Evolutionary conservation across 2,329 filamentous ascomycete species (phyloP), one percentile per base, ranked within the genome.

Genomic region (Fusarium sacchari): DNA sequence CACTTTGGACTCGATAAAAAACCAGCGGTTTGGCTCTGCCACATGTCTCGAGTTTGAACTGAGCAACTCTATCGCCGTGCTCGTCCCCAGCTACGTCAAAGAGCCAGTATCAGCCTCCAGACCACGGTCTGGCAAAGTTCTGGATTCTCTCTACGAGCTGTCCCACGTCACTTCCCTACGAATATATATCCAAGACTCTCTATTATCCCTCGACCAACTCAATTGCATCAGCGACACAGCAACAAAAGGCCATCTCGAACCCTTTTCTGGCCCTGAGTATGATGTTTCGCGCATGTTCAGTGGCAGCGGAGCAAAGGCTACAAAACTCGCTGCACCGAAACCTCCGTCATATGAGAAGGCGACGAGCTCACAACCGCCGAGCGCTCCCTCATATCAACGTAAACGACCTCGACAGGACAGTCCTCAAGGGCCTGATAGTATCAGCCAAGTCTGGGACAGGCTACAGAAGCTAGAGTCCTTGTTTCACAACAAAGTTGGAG

Each of bases 201-300:
- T 61, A 24, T 30, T 68, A 6, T 67, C 63, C 13, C 39, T 42
- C 15, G 26, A 32, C 14, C 24, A 56, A 24, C 39, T 58, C 14
- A 30, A 30, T 22, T 67, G 26, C 4, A 67, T 68, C 32, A 59
- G 37, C 32, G 37, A 58, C 22, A 30, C 18, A 17, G 34, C 20
- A 22, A n/a, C 24, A 3, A 53, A 65, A 15, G 20, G 22, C 12
- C 32, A 26, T 7, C 44, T 67, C 4, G 47, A 59, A 12, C 60
- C 50, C 9, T 56, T 65, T 22, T 46, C 50, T 30, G 30, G 60
- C 20, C 50, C 43, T 4, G 42, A 59, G 2, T 49, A 65, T 40
- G 64, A 65, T 20, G 49, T 67, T 12, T 26, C 60, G 7, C 62
- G 64, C 15, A 65, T 67, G 64, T 67, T 50, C 34, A 24, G 61